A percentile compares a stretch with the other conserved stretches of the same genome.
Evolutionary conservation across 2,329 filamentous ascomycete genomes (phyloP).

Genomic region (Fusarium pseudonygamai): DNA sequence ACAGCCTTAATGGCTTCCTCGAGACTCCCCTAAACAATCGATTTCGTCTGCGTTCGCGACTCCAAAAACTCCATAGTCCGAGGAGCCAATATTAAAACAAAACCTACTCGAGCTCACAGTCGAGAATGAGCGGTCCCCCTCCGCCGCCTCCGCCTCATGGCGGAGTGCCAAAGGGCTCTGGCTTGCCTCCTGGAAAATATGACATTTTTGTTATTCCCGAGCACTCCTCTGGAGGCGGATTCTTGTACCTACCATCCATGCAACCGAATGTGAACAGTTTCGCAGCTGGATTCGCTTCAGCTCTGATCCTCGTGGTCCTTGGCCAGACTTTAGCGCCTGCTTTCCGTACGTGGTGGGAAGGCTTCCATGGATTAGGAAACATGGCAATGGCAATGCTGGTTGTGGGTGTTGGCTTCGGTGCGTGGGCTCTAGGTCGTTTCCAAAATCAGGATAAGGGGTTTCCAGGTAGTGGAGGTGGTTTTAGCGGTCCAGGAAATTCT

Average conservation of each 20-base stretch:
- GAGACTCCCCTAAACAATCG: slow-evolving; percentile 41
- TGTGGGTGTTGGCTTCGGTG: slow-evolving; percentile 76
- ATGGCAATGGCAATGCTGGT: slow-evolving; percentile 78
- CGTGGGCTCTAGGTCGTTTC: slow-evolving; percentile 69
- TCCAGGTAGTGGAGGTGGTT: slow-evolving; percentile 28
- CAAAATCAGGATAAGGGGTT: slow-evolving; percentile 45
- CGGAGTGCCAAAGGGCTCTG: slow-evolving; percentile 73
- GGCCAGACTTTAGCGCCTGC: slow-evolving; percentile 78
- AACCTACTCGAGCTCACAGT: slow-evolving; percentile 34
- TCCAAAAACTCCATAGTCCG: slow-evolving; percentile 12
- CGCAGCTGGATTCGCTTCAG: slow-evolving; percentile 83
- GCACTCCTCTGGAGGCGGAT: slow-evolving; percentile 87
- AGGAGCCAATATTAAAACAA: slow-evolving; percentile 15
- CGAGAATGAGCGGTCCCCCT: slow-evolving; percentile 69
- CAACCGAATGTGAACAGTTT: slow-evolving; percentile 90
- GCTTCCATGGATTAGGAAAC: slow-evolving; percentile 76
- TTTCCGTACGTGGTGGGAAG: slow-evolving; percentile 76
- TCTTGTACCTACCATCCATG: slow-evolving; percentile 92
- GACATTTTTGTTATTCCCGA: slow-evolving; percentile 98
- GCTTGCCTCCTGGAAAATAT: slow-evolving; percentile 88
- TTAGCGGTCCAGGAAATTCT: slow-evolving; percentile 35
- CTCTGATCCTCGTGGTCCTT: slow-evolving; percentile 76
- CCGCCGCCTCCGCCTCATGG: slow-evolving; percentile 91
- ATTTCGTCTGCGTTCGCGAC: slow-evolving; percentile 28
- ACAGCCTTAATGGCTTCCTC: slow-evolving; percentile 45